These are phyloP conservation scores for Ambispora gerdemannii DNA, from an alignment of 192 early-diverging fungal genomes.

Conservation along the genomic window DNA sequence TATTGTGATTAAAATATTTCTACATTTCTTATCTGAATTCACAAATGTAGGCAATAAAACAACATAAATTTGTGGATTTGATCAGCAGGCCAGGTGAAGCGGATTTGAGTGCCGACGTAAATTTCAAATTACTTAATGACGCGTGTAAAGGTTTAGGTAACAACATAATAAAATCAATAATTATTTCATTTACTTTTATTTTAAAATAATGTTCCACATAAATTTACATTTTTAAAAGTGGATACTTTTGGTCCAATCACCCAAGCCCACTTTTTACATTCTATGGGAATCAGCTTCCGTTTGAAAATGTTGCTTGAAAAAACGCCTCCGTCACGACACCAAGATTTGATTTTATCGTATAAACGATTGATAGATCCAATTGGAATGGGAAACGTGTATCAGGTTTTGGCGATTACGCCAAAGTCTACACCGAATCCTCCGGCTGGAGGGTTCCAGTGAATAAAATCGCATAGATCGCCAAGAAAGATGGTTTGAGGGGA, in stretches of 20 bases:
- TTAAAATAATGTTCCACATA: neutral
- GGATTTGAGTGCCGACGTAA: constrained; percentile 92
- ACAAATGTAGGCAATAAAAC: constrained; percentile 68
- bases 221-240: constrained; percentile 43
- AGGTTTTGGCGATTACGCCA: constrained; percentile 65
- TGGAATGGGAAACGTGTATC: constrained; percentile 88
- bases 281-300: constrained; percentile 79
- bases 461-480: too few relatives aligned
- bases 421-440: constrained; percentile 26
- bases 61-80: constrained; percentile 75
- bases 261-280: constrained; percentile 71
- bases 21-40: neutral
- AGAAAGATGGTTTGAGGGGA: too few relatives aligned
- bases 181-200: constrained; percentile 22
- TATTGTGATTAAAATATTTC: neutral
- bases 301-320: constrained; percentile 64
- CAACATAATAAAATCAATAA: neutral
- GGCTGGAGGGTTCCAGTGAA: too few relatives aligned
- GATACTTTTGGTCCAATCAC: constrained; percentile 72
- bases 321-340: constrained; percentile 47
- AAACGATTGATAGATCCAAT: constrained; percentile 71
- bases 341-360: constrained; percentile 65
- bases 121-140: constrained; percentile 74
- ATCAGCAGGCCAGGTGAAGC: constrained; percentile 78
- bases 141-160: constrained; percentile 47